A percentile compares a stretch with the other conserved stretches of the same genome.
phyloP scores from a whole-genome alignment of 2,329 filamentous ascomycete genomes.

The Pyrenochaeta sp. region DNA sequence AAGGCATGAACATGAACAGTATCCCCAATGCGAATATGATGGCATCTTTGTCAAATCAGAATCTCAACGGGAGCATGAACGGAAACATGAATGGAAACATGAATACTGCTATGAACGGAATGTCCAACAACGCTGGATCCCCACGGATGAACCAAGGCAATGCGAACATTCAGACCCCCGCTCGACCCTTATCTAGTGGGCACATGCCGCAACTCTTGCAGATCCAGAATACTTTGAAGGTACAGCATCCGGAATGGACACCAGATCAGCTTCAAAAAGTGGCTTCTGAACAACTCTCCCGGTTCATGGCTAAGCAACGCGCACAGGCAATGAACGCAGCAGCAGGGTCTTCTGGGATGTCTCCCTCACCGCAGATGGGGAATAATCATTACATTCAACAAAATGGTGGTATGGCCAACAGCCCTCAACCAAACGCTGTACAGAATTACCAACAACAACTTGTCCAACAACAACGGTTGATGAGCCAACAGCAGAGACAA shows the following conservation, averaged over 20 bases:
- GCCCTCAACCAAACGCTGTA: constrained; percentile 44
- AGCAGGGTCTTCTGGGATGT: constrained; percentile 43
- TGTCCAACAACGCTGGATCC: constrained; percentile 45
- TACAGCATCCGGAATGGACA: constrained; percentile 48
- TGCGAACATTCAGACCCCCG: constrained; percentile 39
- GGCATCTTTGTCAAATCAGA: constrained; percentile 40
- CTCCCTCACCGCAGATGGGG: constrained; percentile 42
- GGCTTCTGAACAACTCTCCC: constrained; percentile 46
- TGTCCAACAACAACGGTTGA: constrained; percentile 48
- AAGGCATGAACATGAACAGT: constrained; percentile 42
- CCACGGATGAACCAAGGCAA: constrained; percentile 45
- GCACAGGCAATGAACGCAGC: constrained; percentile 49
- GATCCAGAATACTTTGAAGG: constrained; percentile 42
- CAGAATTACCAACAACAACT: constrained; percentile 50
- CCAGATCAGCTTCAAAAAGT: constrained; percentile 44
- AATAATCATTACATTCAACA: constrained; percentile 46
- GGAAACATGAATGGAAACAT: constrained; percentile 40
- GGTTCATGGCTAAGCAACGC: constrained; percentile 44
- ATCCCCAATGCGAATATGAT: constrained; percentile 49
- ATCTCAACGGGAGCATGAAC: constrained; percentile 47
- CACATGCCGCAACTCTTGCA: constrained; percentile 47
- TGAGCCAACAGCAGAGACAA: constrained; percentile 46
- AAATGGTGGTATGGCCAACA: constrained; percentile 40
- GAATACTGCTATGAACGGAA: constrained; percentile 45
- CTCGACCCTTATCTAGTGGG: constrained; percentile 41